Percentiles rank a stretch among this genome's conserved stretches.
phyloP scores from a whole-genome alignment of 371 early-diverging fungal species.

The Actinomucor elegans region DNA sequence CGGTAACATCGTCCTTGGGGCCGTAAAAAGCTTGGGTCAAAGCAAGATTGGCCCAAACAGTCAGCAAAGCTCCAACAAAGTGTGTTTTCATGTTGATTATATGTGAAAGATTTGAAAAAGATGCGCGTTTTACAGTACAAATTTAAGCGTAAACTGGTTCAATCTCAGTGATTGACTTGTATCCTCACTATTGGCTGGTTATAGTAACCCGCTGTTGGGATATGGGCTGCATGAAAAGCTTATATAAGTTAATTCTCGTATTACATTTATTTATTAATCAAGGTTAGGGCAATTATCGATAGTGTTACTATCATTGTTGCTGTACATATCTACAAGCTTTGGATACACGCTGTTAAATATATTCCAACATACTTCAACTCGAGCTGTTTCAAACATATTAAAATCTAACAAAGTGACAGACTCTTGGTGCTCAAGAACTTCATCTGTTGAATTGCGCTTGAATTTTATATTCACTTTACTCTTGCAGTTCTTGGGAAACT shows the following conservation, averaged over 20 bases:
- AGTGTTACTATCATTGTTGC: too few species aligned
- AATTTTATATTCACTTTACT: neutral
- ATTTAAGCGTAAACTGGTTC: neutral
- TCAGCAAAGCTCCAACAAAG: conserved; percentile 10
- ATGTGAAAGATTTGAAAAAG: neutral
- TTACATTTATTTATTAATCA: too few species aligned
- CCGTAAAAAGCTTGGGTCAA: conserved; percentile 49
- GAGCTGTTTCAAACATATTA: conserved; percentile 26
- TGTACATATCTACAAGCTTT: conserved; percentile 26
- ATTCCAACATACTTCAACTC: conserved; percentile 47
- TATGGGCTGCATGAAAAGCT: too few species aligned
- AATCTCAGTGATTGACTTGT: neutral
- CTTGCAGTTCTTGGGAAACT: neutral
- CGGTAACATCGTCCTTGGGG: conserved; percentile 56
- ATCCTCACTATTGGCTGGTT: neutral
- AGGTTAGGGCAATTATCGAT: too few species aligned
- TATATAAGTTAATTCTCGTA: too few species aligned
- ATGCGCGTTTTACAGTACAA: neutral
- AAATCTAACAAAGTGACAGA: conserved; percentile 10
- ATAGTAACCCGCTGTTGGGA: too few species aligned
- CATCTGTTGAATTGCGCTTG: neutral
- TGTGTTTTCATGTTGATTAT: conserved; percentile 10
- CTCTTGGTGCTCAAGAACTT: neutral
- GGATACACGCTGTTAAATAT: conserved; percentile 43
- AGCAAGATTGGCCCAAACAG: conserved; percentile 16